Percentiles rank a stretch among this genome's conserved stretches.
Evolutionary conservation across 257 asterid species (phyloP).

Genomic region (Thymus quinquecostatus): DNA sequence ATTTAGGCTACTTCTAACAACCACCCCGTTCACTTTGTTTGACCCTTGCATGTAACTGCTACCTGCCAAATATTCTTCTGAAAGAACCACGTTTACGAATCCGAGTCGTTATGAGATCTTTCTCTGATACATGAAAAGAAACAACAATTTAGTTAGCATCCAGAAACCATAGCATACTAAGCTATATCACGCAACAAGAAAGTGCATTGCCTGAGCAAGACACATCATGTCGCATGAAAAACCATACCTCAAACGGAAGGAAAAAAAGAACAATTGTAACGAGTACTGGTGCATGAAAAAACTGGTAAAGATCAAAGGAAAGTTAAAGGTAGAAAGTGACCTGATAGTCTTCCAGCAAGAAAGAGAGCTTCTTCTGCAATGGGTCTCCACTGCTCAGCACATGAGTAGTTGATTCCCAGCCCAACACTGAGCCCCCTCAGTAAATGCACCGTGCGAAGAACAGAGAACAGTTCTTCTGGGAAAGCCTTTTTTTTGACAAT

Average conservation of each 20-base stretch:
- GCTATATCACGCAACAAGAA: background rate
- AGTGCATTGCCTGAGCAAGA: background rate
- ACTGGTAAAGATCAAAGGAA: background rate
- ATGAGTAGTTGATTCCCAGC: constrained; percentile 87
- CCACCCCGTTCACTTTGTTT: constrained; percentile 1
- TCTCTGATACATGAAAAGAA: constrained; percentile 43
- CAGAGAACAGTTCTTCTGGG: constrained; percentile 96
- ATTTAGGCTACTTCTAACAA: background rate
- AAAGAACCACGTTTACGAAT: constrained; percentile 44
- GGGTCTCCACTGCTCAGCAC: constrained; percentile 97
- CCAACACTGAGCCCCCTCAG: constrained; percentile 98
- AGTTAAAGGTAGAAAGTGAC: constrained; percentile 32
- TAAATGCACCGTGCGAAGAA: constrained; percentile 91
- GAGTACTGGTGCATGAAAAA: background rate
- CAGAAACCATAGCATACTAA: background rate
- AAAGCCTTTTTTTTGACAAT: constrained; percentile 56
- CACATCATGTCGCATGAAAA: background rate
- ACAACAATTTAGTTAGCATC: constrained; percentile 14
- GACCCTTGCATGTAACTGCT: constrained; percentile 10
- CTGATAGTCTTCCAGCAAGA: constrained; percentile 73
- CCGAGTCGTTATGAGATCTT: constrained; percentile 46
- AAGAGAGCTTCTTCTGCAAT: constrained; percentile 88
- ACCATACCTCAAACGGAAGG: background rate
- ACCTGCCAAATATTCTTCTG: constrained; percentile 52
- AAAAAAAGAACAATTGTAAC: background rate